Evolutionary conservation across 1,139 yeast genomes (phyloP), one percentile per base, ranked within the genome.

Genomic region (Zygosaccharomyces pseudobailii): DNA sequence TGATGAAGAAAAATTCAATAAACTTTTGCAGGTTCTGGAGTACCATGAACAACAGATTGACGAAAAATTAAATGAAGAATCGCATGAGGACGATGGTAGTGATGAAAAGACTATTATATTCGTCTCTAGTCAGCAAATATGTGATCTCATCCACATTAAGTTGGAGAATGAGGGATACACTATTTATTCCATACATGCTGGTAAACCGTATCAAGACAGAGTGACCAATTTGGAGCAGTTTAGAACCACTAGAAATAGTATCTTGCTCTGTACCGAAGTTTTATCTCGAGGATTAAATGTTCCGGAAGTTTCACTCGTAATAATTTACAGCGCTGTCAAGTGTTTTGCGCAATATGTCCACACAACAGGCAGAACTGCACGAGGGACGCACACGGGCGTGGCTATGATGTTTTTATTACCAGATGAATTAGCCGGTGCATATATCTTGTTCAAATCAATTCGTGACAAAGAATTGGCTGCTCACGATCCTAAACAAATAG

Each of bases 331-430:
- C 63, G 83, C 96, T 0, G 96, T 97, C 0, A 86, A 78, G 54
- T 96, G 92, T 54, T 78, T 90, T 76, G 97, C 95, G 53, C 98
- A 94, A 63, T 92, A 92, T 61, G 95, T 94, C 5, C 99, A 92
- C 67, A 75, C 98, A 25, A 96, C 90, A 0, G 99, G 99, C 0
- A 73, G 99, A 54, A 94, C 99, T 0, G 99, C 97, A 0, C 74
- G 99, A 51, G 98, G 97, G 0, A 95, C 95, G 0, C 75, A 75
- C 36, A 64, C 66, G 0, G 98, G 98, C 0, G 75, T 78, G 0
- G 96, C 97, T 0, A 70, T 86, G 1, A 86, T 97, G 0, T 79
- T 92, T 56, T 73, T 94, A 2, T 70, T 80, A 0, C 71, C 76
- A 0, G 71, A 71, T 19, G 95, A 92, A 59, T 70, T 88, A 36